phyloP scores from a whole-genome alignment of 208 protist species.

The Trypanosoma mega region DNA sequence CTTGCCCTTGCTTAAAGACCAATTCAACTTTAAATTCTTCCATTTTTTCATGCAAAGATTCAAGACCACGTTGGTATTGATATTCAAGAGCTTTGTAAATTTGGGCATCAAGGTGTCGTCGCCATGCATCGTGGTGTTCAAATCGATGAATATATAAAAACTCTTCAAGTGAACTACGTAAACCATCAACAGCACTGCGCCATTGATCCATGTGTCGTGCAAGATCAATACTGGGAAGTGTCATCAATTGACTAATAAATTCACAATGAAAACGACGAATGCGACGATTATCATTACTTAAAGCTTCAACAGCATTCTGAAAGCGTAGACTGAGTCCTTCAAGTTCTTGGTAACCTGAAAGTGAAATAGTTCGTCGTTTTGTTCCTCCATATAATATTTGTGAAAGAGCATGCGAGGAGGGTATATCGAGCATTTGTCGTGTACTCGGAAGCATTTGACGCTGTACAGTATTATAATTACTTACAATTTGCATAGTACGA shows the following conservation, averaged over 20 bases:
- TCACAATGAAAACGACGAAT: constrained; percentile 87
- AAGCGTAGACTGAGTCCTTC: constrained; percentile 81
- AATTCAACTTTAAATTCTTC: constrained; percentile 92
- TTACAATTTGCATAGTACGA: constrained; percentile 73
- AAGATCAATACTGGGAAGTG: constrained; percentile 90
- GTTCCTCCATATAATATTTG: constrained; percentile 67
- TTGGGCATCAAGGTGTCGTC: constrained; percentile 95
- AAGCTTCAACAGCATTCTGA: constrained; percentile 74
- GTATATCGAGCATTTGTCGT: constrained; percentile 58
- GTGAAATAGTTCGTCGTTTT: constrained; percentile 39
- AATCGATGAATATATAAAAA: constrained; percentile 80
- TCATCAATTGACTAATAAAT: constrained; percentile 75
- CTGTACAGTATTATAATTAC: constrained; percentile 85
- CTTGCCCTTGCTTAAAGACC: constrained; percentile 90
- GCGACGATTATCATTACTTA: constrained; percentile 81
- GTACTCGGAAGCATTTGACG: constrained; percentile 76
- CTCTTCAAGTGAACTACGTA: constrained; percentile 84
- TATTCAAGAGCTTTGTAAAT: constrained; percentile 97
- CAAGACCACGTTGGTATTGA: constrained; percentile 93
- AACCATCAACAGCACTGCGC: constrained; percentile 83
- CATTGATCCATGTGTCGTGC: constrained; percentile 91
- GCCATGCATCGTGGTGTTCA: constrained; percentile 87
- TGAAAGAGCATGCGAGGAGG: constrained; percentile 45
- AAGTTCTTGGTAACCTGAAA: constrained; percentile 80
- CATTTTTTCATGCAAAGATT: constrained; percentile 92